phyloP scores from a whole-genome alignment of 225 moss, liverwort and hornwort genomes.

The Marchantia paleacea region DNA sequence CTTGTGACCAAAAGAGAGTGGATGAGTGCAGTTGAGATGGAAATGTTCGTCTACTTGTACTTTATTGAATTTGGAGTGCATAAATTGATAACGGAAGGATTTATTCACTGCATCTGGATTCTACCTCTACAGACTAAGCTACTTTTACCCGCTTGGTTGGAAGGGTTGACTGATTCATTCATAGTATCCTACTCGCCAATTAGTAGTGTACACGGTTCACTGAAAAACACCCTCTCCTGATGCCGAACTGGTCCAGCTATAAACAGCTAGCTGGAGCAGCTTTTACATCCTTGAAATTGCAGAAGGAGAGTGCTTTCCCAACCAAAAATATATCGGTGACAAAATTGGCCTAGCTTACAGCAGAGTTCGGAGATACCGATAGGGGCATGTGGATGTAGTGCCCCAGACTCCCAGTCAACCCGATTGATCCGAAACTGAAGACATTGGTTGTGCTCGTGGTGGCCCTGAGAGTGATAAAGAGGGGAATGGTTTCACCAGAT shows the following conservation, averaged over 20 bases:
- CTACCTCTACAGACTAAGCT: slow-evolving; percentile 3
- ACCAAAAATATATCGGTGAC: background rate
- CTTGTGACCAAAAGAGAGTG: too few species aligned
- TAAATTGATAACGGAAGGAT: slow-evolving; percentile 1
- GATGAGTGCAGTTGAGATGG: background rate
- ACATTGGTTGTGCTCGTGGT: slow-evolving; percentile 43
- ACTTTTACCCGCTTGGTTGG: background rate
- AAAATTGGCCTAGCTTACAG: slow-evolving; percentile 30
- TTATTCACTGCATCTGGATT: background rate
- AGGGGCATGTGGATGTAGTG: slow-evolving; percentile 42
- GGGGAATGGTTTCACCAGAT: slow-evolving; percentile 33
- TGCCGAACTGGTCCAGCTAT: background rate
- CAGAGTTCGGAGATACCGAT: slow-evolving; percentile 42
- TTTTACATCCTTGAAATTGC: too few species aligned
- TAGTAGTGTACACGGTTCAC: slow-evolving; percentile 7
- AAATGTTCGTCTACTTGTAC: background rate
- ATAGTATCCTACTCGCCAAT: slow-evolving; percentile 14
- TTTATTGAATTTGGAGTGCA: slow-evolving; percentile 9
- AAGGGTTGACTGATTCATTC: background rate
- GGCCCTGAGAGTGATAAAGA: slow-evolving; percentile 40
- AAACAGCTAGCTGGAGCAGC: background rate
- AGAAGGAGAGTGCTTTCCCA: slow-evolving; percentile 1
- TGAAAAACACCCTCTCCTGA: slow-evolving; percentile 1
- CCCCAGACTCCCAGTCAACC: slow-evolving; percentile 29
- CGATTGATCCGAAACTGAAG: slow-evolving; percentile 42